These are phyloP conservation scores for Platanus orientalis DNA, from an alignment of 164 flowering plant genomes.

Conservation along the genomic window DNA sequence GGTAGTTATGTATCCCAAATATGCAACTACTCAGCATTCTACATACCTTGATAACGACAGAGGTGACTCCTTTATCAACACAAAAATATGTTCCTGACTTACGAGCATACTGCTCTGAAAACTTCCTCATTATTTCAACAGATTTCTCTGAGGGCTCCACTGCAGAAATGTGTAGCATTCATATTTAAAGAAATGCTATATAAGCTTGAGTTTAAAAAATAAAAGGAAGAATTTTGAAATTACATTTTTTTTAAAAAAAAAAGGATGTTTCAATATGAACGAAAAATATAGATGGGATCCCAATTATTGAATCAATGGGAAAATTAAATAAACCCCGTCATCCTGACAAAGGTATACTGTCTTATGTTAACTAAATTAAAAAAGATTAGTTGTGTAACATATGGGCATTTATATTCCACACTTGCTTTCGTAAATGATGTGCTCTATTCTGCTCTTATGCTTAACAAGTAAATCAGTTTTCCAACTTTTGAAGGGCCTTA, in stretches of 20 bases:
- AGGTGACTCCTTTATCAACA: slow-evolving; percentile 89
- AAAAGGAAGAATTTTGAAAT: neutral
- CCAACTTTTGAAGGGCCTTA: neutral
- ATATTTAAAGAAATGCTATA: neutral
- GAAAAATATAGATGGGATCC: neutral
- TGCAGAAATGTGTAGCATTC: slow-evolving; percentile 22
- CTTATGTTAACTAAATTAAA: no score
- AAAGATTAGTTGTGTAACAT: no score
- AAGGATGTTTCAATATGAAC: neutral
- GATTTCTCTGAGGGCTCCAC: slow-evolving; percentile 93
- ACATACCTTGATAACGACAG: slow-evolving; percentile 91
- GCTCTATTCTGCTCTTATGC: neutral
- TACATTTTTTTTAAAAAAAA: neutral
- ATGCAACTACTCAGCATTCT: neutral
- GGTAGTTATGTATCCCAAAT: neutral
- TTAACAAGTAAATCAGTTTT: neutral
- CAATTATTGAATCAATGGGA: neutral
- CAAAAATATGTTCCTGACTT: slow-evolving; percentile 92
- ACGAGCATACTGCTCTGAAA: slow-evolving; percentile 97
- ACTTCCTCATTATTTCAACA: slow-evolving; percentile 95
- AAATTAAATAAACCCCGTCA: neutral
- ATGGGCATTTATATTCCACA: neutral
- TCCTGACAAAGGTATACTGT: neutral
- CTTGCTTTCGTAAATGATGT: neutral
- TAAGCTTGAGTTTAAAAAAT: no score